These are phyloP conservation scores for Didymosphaeria variabile DNA, from an alignment of 2,329 filamentous ascomycete species.

Conservation along the genomic window DNA sequence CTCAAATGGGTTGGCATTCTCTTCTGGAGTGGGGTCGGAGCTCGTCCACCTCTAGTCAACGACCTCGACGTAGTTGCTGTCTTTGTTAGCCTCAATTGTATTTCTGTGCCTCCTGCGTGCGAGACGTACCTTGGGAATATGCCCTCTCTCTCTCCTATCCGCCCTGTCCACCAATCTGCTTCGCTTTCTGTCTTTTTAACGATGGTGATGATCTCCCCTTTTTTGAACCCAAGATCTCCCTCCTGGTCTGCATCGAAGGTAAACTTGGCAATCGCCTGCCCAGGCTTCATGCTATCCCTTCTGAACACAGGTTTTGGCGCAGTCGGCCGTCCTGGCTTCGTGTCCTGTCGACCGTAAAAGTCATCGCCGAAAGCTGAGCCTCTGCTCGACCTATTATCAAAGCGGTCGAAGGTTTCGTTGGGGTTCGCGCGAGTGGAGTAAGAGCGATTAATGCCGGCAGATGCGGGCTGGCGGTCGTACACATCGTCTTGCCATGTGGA, in stretches of 20 bases:
- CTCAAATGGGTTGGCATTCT: neutral
- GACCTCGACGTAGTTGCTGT: conserved; percentile 6
- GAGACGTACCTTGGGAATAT: conserved; percentile 82
- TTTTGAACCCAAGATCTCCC: conserved; percentile 94
- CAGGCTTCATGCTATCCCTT: conserved; percentile 61
- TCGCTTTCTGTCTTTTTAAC: conserved; percentile 93
- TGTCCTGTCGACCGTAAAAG: conserved; percentile 63
- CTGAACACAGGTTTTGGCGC: conserved; percentile 89
- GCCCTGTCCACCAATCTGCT: conserved; percentile 98
- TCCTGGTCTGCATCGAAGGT: conserved; percentile 95
- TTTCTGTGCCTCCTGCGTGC: too few relatives aligned
- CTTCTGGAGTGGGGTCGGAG: neutral
- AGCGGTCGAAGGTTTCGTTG: conserved; percentile 60
- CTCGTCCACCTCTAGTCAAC: conserved; percentile 9
- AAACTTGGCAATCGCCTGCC: conserved; percentile 90
- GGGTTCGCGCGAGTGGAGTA: conserved; percentile 62
- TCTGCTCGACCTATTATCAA: conserved; percentile 45
- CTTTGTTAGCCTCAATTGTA: neutral
- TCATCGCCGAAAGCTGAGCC: conserved; percentile 57
- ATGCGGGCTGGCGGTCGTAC: conserved; percentile 67
- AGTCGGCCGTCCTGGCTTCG: conserved; percentile 77
- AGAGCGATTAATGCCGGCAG: conserved; percentile 54
- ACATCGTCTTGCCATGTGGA: conserved; percentile 79
- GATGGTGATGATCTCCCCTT: conserved; percentile 95
- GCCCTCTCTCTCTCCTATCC: conserved; percentile 82